phyloP scores from a whole-genome alignment of 2,329 filamentous ascomycete genomes.

The Zalaria sp. region DNA sequence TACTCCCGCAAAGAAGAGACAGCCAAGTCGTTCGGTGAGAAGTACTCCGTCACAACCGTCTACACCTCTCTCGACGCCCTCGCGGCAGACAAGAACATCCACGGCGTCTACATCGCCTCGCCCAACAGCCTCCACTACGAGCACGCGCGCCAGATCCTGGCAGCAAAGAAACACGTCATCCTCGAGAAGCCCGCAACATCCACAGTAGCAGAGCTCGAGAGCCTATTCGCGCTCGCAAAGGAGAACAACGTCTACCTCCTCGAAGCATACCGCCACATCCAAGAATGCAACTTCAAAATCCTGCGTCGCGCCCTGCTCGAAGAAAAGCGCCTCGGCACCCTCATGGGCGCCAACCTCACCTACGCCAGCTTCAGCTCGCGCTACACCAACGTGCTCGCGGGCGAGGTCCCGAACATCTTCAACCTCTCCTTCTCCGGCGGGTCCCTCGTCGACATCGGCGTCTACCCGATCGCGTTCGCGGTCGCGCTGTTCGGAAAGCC shows the following conservation, averaged over 20 bases:
- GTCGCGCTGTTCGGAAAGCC: constrained; percentile 33
- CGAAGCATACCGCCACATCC: constrained; percentile 36
- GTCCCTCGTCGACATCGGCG: constrained; percentile 33
- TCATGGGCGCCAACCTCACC: constrained; percentile 30
- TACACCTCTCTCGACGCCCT: constrained; percentile 28
- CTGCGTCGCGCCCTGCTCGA: constrained; percentile 22
- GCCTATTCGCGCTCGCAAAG: constrained; percentile 27
- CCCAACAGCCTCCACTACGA: constrained; percentile 34
- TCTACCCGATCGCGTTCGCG: constrained; percentile 33
- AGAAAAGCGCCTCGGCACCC: constrained; percentile 22
- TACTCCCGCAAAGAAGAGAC: constrained; percentile 31
- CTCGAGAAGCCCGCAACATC: constrained; percentile 36
- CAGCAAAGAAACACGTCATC: constrained; percentile 32
- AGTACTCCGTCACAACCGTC: constrained; percentile 20
- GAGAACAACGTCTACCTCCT: constrained; percentile 28
- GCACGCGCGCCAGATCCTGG: constrained; percentile 29
- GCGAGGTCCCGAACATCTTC: constrained; percentile 35
- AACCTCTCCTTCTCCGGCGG: constrained; percentile 32
- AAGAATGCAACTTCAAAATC: constrained; percentile 34
- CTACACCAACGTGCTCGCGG: constrained; percentile 32
- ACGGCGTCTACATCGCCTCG: constrained; percentile 34
- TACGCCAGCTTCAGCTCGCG: constrained; percentile 31
- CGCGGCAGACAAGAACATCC: constrained; percentile 22
- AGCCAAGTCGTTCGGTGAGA: constrained; percentile 27
- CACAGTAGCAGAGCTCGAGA: constrained; percentile 26